Conservation (phyloP, 257 asterid genomes). For the Solanum piurae region DNA sequence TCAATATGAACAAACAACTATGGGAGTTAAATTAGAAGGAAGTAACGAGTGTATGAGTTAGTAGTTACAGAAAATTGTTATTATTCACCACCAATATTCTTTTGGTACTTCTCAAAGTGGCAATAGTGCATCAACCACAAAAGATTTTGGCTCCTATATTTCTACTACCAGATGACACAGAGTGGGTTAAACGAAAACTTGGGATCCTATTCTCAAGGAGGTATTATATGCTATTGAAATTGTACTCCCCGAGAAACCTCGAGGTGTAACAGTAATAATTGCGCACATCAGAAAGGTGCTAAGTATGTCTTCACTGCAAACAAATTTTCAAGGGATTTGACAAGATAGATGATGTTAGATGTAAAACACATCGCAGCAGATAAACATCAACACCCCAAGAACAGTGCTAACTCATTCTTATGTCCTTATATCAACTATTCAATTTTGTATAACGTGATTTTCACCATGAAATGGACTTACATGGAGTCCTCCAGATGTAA, state of each 20-base stretch:
- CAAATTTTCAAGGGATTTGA: neutral
- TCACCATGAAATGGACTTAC: constrained; percentile 32
- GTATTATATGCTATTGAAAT: neutral
- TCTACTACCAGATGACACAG: neutral
- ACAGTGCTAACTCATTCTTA: neutral
- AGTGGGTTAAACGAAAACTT: neutral
- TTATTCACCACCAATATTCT: neutral
- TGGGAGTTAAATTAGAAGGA: neutral
- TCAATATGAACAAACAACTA: neutral
- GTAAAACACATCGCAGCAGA: neutral
- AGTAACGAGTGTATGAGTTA: neutral
- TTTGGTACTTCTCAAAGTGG: neutral
- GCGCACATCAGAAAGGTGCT: neutral
- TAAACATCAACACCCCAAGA: neutral
- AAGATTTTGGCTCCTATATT: neutral
- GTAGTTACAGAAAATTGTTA: neutral
- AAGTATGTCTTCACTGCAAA: neutral
- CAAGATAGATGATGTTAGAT: neutral
- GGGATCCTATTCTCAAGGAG: neutral
- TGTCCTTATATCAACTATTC: neutral
- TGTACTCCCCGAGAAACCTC: neutral
- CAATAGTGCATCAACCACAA: neutral
- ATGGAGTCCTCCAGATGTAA: constrained; percentile 84
- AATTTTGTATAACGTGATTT: neutral
- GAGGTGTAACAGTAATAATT: neutral